Percentiles rank a stretch among this genome's conserved stretches.
Evolutionary conservation across 1,139 yeast genomes (phyloP).

Genomic region (Scheffersomyces illinoinensis): DNA sequence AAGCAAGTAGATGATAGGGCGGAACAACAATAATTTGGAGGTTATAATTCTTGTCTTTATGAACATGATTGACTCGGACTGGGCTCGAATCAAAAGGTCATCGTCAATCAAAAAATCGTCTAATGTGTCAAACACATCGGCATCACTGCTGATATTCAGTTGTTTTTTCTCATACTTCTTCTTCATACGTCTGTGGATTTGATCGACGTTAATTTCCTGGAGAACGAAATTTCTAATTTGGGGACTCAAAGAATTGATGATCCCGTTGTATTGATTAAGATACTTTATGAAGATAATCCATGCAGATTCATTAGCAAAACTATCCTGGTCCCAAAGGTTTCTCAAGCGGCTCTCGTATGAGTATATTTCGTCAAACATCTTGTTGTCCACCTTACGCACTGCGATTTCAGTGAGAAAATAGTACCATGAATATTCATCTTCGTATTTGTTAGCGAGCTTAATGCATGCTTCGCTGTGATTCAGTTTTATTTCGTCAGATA

Average conservation of each 20-base stretch:
- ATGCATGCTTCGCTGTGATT: constrained; percentile 31
- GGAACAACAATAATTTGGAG: constrained; percentile 34
- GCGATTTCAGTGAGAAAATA: constrained; percentile 52
- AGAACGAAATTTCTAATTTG: constrained; percentile 34
- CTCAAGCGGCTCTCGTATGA: constrained; percentile 15
- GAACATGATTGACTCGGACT: constrained; percentile 41
- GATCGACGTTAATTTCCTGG: constrained; percentile 36
- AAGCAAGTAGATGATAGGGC: constrained; percentile 38
- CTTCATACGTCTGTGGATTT: constrained; percentile 32
- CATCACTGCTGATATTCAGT: constrained; percentile 4
- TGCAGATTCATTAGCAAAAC: constrained; percentile 22
- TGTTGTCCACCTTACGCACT: constrained; percentile 47
- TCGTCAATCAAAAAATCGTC: constrained; percentile 40
- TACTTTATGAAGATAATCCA: constrained; percentile 38
- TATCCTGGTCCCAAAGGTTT: constrained; percentile 28
- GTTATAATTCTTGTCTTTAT: constrained; percentile 39
- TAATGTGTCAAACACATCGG: constrained; percentile 22
- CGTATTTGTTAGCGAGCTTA: constrained; percentile 30
- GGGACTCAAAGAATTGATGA: constrained; percentile 39
- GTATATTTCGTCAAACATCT: constrained; percentile 41
- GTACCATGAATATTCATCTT: constrained; percentile 47
- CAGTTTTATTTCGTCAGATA: constrained; percentile 13
- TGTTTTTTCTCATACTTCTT: constrained; percentile 20
- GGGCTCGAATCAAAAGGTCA: constrained; percentile 34
- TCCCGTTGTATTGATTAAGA: constrained; percentile 42